Base-by-base conservation (phyloP, 139 green algal species). In the Chlamydomonas asymmetrica region DNA sequence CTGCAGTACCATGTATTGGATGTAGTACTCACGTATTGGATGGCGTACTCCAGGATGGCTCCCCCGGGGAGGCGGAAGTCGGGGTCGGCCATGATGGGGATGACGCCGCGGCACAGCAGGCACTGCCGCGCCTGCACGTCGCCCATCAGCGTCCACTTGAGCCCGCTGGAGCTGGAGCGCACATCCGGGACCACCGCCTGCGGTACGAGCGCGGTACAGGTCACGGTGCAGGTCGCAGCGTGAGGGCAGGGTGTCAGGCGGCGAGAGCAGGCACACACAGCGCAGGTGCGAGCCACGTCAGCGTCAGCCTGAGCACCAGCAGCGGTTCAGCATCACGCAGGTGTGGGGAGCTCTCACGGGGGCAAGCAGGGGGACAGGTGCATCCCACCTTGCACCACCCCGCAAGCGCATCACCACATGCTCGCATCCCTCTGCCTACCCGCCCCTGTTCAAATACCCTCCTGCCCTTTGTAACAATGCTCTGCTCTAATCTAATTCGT, bases 91-190 rank as follows among this genome's bases (percentile, higher is more conserved):
- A 87, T 85, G 49, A 92, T 52, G 18, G 87, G 87, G 50, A 85
- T 13, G 35, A 89, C 80, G 1, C 85, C 87, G 6, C 88, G 66
- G 77, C 88, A 85, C 50, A 88, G 73, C 62, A 91, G 77, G 76
- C 81, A 82, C 71, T 90, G 87, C 31, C 82, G 82, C 32, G 79
- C 73, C 29, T 80, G 65, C 57, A 83, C 78, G 61, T 84, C 73
- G 9, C 78, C 74, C 61, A 66, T 43, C 43, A 79, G 48, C 38
- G 48, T 56, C 81, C 81, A 87, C 56, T 76, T 82, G 41, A 86
- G 76, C 22, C 77, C 72, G 38, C 77, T 45, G 48, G 66, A 49
- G 65, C 75, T 68, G 63, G 63, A 56, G 40, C 45, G 59, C 62
- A 71, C 52, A 48, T 71, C 62, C 27, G 61, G 61, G 35, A 57